A percentile compares a stretch with the other conserved stretches of the same genome.
These are phyloP conservation scores for Metschnikowia lunata DNA, from an alignment of 805 yeast genomes.

Conservation along the genomic window DNA sequence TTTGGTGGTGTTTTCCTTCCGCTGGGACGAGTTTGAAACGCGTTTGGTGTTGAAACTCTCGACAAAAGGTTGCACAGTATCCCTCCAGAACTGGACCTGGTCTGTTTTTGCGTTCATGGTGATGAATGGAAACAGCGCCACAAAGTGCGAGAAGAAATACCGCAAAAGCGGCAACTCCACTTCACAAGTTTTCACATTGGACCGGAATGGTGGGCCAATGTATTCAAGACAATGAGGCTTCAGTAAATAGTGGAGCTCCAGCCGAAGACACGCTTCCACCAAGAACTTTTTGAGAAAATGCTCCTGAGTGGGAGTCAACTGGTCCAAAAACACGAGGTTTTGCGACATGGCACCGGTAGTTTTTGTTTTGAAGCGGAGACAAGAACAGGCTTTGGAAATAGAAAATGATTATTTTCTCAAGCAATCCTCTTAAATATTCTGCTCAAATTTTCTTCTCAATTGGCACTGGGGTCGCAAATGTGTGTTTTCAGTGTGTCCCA, in stretches of 20 bases:
- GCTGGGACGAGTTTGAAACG: conserved; percentile 67
- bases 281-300: conserved; percentile 85
- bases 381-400: neutral
- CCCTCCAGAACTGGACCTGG: conserved; percentile 63
- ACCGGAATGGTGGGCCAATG: conserved; percentile 74
- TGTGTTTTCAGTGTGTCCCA: neutral
- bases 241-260: conserved; percentile 58
- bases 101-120: conserved; percentile 44
- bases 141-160: conserved; percentile 58
- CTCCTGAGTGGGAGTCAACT: conserved; percentile 62
- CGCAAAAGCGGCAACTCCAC: conserved; percentile 62
- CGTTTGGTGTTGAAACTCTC: conserved; percentile 72
- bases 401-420: neutral
- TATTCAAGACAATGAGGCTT: conserved; percentile 59
- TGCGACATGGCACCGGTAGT: neutral
- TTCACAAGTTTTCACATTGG: conserved; percentile 17
- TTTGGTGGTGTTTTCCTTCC: conserved; percentile 61
- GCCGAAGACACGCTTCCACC: conserved; percentile 53
- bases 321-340: conserved; percentile 7
- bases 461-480: neutral
- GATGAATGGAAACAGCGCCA: conserved; percentile 74
- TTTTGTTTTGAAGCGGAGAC: neutral
- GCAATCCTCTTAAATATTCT: neutral
- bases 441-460: no score
- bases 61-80: conserved; percentile 73